Conservation (phyloP, 495 filamentous ascomycete genomes). For the Diplogelasinospora grovesii region DNA sequence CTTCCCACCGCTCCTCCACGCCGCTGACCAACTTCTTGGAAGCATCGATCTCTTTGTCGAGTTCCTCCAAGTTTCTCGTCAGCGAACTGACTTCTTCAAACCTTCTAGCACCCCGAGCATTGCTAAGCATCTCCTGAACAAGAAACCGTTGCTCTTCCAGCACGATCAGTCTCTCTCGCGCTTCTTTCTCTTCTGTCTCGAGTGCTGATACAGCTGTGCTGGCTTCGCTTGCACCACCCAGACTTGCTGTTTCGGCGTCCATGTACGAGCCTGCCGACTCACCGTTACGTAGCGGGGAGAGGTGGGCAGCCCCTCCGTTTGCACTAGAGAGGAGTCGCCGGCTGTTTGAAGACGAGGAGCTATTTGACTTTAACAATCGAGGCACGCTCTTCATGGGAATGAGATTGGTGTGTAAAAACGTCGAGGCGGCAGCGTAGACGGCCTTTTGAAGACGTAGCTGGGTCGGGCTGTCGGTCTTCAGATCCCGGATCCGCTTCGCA, state of each 20-base stretch:
- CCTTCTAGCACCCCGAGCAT: constrained; percentile 70
- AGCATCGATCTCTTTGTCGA: constrained; percentile 74
- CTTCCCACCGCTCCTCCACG: constrained; percentile 49
- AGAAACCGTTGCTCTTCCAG: constrained; percentile 93
- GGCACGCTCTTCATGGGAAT: constrained; percentile 83
- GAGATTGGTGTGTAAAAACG: constrained; percentile 88
- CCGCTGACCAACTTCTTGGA: constrained; percentile 47
- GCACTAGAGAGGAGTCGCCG: constrained; percentile 29
- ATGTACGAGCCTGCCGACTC: constrained; percentile 36
- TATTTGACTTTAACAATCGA: constrained; percentile 62
- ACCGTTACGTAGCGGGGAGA: constrained; percentile 37
- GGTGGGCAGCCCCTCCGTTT: constrained; percentile 14
- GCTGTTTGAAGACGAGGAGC: constrained; percentile 23
- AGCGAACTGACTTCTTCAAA: constrained; percentile 87
- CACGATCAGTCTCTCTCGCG: constrained; percentile 78
- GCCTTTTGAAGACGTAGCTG: constrained; percentile 75
- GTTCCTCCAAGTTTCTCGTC: constrained; percentile 73
- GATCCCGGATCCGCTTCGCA: constrained; percentile 72
- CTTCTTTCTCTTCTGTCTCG: constrained; percentile 79
- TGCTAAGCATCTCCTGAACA: constrained; percentile 79
- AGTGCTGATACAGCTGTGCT: constrained; percentile 63
- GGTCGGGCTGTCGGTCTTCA: constrained; percentile 62
- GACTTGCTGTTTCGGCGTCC: constrained; percentile 53
- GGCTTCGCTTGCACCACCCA: constrained; percentile 44
- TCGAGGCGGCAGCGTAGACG: constrained; percentile 74